These are phyloP conservation scores for Saccharomycopsis fibuligera DNA, from an alignment of 805 yeast species.

Conservation along the genomic window DNA sequence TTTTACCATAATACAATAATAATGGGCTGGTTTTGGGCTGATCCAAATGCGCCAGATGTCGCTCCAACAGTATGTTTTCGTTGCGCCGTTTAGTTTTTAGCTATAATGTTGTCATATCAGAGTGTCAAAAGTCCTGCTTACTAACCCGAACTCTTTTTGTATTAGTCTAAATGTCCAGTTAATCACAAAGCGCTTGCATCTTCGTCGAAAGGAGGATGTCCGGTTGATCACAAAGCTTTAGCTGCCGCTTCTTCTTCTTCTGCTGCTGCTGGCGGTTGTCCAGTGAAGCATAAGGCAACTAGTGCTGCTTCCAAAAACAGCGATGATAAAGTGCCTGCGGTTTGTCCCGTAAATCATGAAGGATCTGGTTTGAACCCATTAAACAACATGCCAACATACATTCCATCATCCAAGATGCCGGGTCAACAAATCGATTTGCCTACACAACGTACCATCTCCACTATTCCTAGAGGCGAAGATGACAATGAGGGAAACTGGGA, in stretches of 20 bases:
- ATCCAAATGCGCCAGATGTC: conserved; percentile 22
- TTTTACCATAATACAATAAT: too few relatives aligned
- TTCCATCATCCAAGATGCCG: conserved; percentile 62
- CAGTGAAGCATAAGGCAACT: conserved; percentile 25
- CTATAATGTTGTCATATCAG: too few relatives aligned
- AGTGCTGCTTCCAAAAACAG: too few relatives aligned
- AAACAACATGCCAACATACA: conserved; percentile 78
- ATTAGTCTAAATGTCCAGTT: conserved; percentile 34
- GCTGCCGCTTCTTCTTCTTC: neutral
- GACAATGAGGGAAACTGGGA: conserved; percentile 83
- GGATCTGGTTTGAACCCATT: conserved; percentile 55
- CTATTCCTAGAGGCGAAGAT: conserved; percentile 77
- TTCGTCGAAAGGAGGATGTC: conserved; percentile 7
- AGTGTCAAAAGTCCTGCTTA: neutral
- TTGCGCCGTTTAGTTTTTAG: too few relatives aligned
- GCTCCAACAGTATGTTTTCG: neutral
- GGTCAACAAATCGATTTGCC: conserved; percentile 78
- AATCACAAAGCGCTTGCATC: conserved; percentile 29
- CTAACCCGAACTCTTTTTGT: neutral
- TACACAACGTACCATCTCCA: conserved; percentile 73
- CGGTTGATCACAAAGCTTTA: conserved; percentile 14
- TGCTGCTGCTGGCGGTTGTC: conserved; percentile 23
- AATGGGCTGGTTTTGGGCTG: conserved; percentile 95
- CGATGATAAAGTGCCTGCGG: conserved; percentile 28
- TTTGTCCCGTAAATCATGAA: conserved; percentile 34